Conservation (phyloP, 768 basidiomycete genomes). For the Melanogaster broomeanus region DNA sequence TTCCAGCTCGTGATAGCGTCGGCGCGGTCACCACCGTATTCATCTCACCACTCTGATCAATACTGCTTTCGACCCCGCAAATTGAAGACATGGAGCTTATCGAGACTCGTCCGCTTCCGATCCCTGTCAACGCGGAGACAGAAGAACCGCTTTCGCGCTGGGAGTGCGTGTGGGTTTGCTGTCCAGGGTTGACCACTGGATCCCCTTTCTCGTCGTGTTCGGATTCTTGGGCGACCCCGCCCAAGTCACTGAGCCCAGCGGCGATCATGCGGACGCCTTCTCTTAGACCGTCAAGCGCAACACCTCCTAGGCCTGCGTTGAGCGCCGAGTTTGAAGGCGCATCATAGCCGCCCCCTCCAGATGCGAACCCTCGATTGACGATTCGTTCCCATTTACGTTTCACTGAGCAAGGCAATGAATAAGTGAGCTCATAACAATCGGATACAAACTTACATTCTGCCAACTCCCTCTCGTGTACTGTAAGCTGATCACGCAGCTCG, state of each 20-base stretch:
- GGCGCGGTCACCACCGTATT: neutral
- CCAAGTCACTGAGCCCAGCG: slow-evolving; percentile 40
- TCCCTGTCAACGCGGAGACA: slow-evolving; percentile 20
- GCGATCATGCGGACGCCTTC: slow-evolving; percentile 66
- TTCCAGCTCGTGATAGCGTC: slow-evolving; percentile 15
- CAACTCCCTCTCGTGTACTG: slow-evolving; percentile 71
- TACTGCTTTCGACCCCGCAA: slow-evolving; percentile 30
- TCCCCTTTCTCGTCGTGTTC: neutral
- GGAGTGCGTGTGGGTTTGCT: neutral
- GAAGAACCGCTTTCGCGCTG: slow-evolving; percentile 29
- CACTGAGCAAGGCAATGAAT: slow-evolving; percentile 38
- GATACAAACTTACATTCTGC: slow-evolving; percentile 47
- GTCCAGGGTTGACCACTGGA: neutral
- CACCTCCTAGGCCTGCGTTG: slow-evolving; percentile 12
- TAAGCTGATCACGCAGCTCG: slow-evolving; percentile 75
- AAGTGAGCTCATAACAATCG: neutral
- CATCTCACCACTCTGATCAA: neutral
- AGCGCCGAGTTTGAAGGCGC: slow-evolving; percentile 1
- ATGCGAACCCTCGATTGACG: slow-evolving; percentile 61
- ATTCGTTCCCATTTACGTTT: slow-evolving; percentile 87
- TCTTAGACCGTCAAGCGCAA: slow-evolving; percentile 57
- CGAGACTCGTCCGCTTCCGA: slow-evolving; percentile 39
- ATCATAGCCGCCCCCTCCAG: slow-evolving; percentile 13
- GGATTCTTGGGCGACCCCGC: slow-evolving; percentile 18
- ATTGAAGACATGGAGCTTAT: slow-evolving; percentile 49